Evolutionary conservation across 129 eudicot species (phyloP), one percentile per base, ranked within the genome.

Genomic region (Ambrosia trifida): DNA sequence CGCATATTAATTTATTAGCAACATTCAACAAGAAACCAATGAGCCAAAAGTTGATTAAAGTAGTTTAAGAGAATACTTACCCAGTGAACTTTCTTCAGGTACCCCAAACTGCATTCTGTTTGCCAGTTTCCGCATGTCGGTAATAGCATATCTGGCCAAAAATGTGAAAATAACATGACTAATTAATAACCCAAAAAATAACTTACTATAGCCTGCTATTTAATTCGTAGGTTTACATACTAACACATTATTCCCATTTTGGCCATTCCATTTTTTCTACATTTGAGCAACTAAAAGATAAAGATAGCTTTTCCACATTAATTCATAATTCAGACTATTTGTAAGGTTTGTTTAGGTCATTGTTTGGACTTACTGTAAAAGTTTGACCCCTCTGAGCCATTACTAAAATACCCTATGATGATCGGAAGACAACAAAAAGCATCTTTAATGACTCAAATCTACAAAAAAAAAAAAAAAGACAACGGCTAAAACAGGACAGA

Each of bases 81-180:
- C 99, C 69, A 90, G 66, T 57, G 99, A 95, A 77, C 97, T 90
- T 84, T 95, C 96, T 73, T 87, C 99, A 31, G 97, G 97, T 2
- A 95, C 65, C 30, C 99, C 99, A 76, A 95, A 95, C 82, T 86
- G 94, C 99, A 95, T 90, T 78, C 97, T 81, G 76, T 95, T 95
- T 18, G 97, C 99, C 65, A 90, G 85, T 83, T 95, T 95, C 74
- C 96, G 77, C 99, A 68, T 68, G 61, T 68, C 73, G 6, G 72
- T 68, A 31, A 68, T 68, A 7, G 60, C 60, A 50, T 47, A 31
- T 31, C 60, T 49, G 17, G 16, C 16, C 1, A 62, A 62, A 28
- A 62, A 7, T 18, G 65, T 59, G 43, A 62, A 62, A 33, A 10
- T 62, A 36, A 82, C 90, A 66, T 89, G 54, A 11, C 0, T 36